Evolutionary conservation across 2,329 filamentous ascomycete genomes (phyloP), one percentile per base, ranked within the genome.

Genomic region (Cryphonectria carpinicola): DNA sequence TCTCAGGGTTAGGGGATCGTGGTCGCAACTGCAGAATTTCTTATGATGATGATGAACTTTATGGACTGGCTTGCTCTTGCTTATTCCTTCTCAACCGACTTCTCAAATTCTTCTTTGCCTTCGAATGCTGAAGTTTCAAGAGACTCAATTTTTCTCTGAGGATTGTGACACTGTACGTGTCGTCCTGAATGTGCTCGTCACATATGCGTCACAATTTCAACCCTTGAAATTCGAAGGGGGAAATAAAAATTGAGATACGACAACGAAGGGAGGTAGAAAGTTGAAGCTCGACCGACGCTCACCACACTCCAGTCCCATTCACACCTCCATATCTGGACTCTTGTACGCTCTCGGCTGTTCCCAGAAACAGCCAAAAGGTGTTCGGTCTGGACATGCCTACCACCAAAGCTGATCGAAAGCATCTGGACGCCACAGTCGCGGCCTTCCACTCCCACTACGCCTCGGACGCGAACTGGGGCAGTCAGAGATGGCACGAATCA

Each of bases 381-480:
- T 6, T 6, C 4, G 19, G n/a, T 64, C 37, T 46, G 22, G 13
- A 64, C 28, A 70, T 70, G 69, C 60, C 69, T 7, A 70, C 65
- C 10, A 70, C 65, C 65, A 70, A 70, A 46, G 69, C 69, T 64
- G 69, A 70, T 35, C 69, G 69, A 60, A 70, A 70, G 65, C 69
- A 70, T 17, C 43, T 70, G 28, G 69, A 70, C 28, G 65, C 69
- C 46, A 70, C 65, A n/a, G 65, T 70, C 37, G 54, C 69, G 10
- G 69, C 69, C n/a, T 70, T 77, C 75, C 73, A 71, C 76, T 58
- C 76, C 71, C 66, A 77, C 70, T 77, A 78, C 56, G 66, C 75
- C 17, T 65, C 49, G 2, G 64, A 66, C 22, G 46, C 46, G 6
- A 74, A 75, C 39, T 78, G 75, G 54, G 74, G 75, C 25, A 70